Evolutionary conservation across 495 filamentous ascomycete species (phyloP), one percentile per base, ranked within the genome.

Genomic region (Penicillium silybi): DNA sequence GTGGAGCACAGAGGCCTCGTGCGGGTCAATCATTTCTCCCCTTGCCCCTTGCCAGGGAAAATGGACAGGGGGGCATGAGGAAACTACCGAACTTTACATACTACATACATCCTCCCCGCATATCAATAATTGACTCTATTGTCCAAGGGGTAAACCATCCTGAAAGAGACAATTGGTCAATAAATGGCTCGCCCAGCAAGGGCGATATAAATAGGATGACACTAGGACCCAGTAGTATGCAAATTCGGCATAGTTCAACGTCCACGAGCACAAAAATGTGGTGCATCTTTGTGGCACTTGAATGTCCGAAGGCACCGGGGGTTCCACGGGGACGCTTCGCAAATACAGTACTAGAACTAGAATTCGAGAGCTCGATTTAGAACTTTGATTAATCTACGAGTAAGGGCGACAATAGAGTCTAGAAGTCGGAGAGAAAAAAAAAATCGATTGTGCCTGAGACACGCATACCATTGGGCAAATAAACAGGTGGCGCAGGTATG

Each of bases 401-500:
- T 4, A 18, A 41, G 1, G 29, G 13, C 11, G 29, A 13, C 1
- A 32, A 32, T 32, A 3, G 11, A 32, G 11, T 32, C 29, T 13
- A 13, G 29, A 32, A 17, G 18, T 39, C n/a, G 18, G 18, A 39
- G 37, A 39, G 16, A 18, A 39, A 19, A 18, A 39, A 39, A 39
- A 19, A 19, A 18, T 17, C 1, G 15, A 39, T 35, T 35, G 15
- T 6, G 18, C 37, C n/a, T 55, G 57, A 59, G 57, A 59, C 57
- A 52, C n/a, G 34, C 29, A 46, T 32, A 32, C 29, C 46, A 53
- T 55, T 55, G 52, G 48, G 35, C 25, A 54, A 17, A 50, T 41
- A 53, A 60, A 39, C 9, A 38, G 46, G 53, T 60, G 57, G 57
- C 57, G 57, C 57, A 56, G 29, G 53, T 50, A 50, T 60, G 53